Evolutionary conservation across 129 eudicot species (phyloP).

Genomic region (Chrysanthemum lavandulifolium): DNA sequence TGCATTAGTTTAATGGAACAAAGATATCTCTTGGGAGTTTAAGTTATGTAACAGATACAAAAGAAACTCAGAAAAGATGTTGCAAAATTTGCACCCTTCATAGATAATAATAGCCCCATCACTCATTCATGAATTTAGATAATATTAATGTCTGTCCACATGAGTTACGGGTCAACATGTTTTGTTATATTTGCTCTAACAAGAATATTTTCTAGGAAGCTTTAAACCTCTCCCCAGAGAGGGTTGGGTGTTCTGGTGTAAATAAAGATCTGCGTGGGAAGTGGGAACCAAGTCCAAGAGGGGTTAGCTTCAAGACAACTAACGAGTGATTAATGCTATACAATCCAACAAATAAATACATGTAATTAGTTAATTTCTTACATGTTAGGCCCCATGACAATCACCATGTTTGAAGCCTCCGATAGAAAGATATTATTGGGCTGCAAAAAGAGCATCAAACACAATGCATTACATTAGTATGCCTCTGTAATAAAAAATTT

Average conservation of each 20-base stretch:
- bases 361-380: conserved; percentile 36
- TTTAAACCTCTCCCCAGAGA: background rate
- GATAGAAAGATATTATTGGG: conserved; percentile 92
- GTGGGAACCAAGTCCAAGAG: conserved; percentile 6
- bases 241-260: conserved; percentile 13
- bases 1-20: conserved; percentile 2
- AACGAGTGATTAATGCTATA: conserved; percentile 2
- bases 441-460: conserved; percentile 47
- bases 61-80: background rate
- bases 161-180: background rate
- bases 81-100: conserved; percentile 3
- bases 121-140: background rate
- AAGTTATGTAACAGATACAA: background rate
- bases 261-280: conserved; percentile 14
- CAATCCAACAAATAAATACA: background rate
- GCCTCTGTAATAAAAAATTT: conserved; percentile 4
- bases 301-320: background rate
- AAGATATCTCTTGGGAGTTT: conserved; percentile 15
- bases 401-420: conserved; percentile 95
- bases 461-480: conserved; percentile 22
- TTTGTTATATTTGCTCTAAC: background rate
- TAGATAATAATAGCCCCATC: background rate
- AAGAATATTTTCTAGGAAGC: conserved; percentile 7
- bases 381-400: conserved; percentile 98
- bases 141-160: background rate